phyloP scores from a whole-genome alignment of 495 filamentous ascomycete species.

The Thermothielavioides terrestris region DNA sequence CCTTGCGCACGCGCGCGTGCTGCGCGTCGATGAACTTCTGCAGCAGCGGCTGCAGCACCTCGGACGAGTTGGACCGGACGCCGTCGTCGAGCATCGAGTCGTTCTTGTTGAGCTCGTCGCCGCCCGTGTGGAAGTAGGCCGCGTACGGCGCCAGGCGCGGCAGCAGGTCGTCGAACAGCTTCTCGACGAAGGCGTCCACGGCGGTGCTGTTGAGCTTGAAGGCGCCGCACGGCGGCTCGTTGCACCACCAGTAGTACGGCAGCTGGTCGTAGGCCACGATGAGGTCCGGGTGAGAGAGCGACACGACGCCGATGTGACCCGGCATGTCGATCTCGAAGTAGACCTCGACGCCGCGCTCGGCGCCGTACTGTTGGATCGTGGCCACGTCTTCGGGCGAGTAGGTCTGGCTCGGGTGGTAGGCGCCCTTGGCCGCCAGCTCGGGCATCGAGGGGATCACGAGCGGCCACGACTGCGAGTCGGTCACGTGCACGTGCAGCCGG shows the following conservation, averaged over 20 bases:
- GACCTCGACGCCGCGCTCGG: conserved; percentile 59
- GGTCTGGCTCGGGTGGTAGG: conserved; percentile 50
- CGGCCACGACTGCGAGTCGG: conserved; percentile 79
- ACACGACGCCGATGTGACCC: conserved; percentile 62
- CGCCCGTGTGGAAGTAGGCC: conserved; percentile 72
- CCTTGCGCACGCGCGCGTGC: conserved; percentile 48
- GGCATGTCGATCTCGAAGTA: conserved; percentile 76
- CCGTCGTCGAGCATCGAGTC: conserved; percentile 64
- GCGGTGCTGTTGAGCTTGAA: conserved; percentile 61
- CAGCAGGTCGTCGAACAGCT: conserved; percentile 59
- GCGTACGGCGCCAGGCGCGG: conserved; percentile 58
- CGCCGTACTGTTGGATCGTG: conserved; percentile 58
- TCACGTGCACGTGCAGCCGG: conserved; percentile 66
- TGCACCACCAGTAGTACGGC: conserved; percentile 60
- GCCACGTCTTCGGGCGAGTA: conserved; percentile 57
- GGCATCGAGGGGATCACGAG: conserved; percentile 67
- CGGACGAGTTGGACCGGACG: conserved; percentile 50
- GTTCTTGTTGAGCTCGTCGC: conserved; percentile 71
- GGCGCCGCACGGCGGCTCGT: conserved; percentile 67
- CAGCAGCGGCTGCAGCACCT: conserved; percentile 58
- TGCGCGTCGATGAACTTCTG: conserved; percentile 61
- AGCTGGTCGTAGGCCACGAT: conserved; percentile 61
- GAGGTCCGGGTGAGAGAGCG: conserved; percentile 58
- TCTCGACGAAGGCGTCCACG: conserved; percentile 61
- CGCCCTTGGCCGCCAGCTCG: conserved; percentile 57